These are phyloP conservation scores for Grigorovia yakushimaensis DNA, from an alignment of 805 yeast genomes.

Conservation along the genomic window DNA sequence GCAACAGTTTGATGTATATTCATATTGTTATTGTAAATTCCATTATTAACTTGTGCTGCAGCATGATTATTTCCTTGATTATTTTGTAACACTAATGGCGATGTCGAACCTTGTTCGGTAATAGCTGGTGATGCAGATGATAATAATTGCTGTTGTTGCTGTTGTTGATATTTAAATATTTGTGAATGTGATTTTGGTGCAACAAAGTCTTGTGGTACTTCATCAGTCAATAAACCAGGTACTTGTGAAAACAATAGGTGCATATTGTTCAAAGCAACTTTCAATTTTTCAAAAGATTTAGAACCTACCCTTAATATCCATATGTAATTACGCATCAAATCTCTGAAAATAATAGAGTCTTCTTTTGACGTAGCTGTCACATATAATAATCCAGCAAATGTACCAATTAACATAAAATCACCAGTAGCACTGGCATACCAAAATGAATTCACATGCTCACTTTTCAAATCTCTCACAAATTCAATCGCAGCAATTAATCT, in stretches of 20 bases:
- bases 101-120: slow-evolving; percentile 6
- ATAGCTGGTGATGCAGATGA: slow-evolving; percentile 6
- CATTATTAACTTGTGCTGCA: background rate
- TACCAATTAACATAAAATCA: slow-evolving; percentile 73
- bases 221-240: slow-evolving; percentile 47
- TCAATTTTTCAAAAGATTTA: slow-evolving; percentile 68
- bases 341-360: slow-evolving; percentile 56
- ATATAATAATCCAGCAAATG: slow-evolving; percentile 74
- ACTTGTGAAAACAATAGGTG: slow-evolving; percentile 65
- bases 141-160: background rate
- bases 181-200: slow-evolving; percentile 18
- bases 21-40: background rate
- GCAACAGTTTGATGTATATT: background rate
- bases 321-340: slow-evolving; percentile 64
- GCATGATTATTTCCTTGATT: background rate
- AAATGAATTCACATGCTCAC: slow-evolving; percentile 77
- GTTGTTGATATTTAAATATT: slow-evolving; percentile 1
- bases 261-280: slow-evolving; percentile 60
- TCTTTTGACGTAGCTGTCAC: slow-evolving; percentile 54
- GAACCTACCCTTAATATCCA: slow-evolving; percentile 68
- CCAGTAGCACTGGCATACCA: slow-evolving; percentile 82
- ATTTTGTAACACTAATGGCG: background rate
- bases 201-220: slow-evolving; percentile 8
- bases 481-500: slow-evolving; percentile 75
- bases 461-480: slow-evolving; percentile 61